Evolutionary conservation across 192 early-diverging fungal species (phyloP).

Genomic region (Thoreauomyces humboldtii): DNA sequence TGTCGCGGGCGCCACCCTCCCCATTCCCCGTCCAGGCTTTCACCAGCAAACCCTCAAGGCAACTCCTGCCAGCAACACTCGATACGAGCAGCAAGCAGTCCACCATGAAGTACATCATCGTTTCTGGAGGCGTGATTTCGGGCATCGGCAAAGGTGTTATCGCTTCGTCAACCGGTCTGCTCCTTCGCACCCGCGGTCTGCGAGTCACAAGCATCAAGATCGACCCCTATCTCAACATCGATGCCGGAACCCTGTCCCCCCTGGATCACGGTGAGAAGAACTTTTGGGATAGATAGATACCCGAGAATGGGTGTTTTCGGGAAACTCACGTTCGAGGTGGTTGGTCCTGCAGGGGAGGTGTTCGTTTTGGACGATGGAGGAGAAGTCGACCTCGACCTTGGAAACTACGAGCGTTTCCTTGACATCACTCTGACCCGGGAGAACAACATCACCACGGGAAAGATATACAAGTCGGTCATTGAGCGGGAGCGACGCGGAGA

Average conservation of each 20-base stretch:
- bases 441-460: conserved; percentile 99
- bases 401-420: conserved; percentile 99
- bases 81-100: too few relatives aligned
- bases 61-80: too few relatives aligned
- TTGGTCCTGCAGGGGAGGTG: conserved; percentile 84
- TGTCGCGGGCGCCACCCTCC: too few relatives aligned
- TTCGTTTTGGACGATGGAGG: conserved; percentile 98
- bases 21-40: too few relatives aligned
- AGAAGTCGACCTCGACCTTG: conserved; percentile 97
- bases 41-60: too few relatives aligned
- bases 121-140: conserved; percentile 98
- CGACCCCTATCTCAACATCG: conserved; percentile 99
- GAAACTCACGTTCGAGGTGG: too few relatives aligned
- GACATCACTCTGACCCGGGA: conserved; percentile 88
- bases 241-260: conserved; percentile 94
- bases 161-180: conserved; percentile 93
- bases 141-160: conserved; percentile 99
- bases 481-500: conserved; percentile 92
- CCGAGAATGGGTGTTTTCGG: too few relatives aligned
- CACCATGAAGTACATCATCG: conserved; percentile 94
- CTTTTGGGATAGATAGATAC: neutral
- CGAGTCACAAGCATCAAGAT: conserved; percentile 98
- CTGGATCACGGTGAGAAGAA: conserved; percentile 94
- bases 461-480: conserved; percentile 95
- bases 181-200: conserved; percentile 90